Percentiles rank a stretch among this genome's conserved stretches.
phyloP scores from a whole-genome alignment of 805 yeast species.

The Ogataea saltuana region DNA sequence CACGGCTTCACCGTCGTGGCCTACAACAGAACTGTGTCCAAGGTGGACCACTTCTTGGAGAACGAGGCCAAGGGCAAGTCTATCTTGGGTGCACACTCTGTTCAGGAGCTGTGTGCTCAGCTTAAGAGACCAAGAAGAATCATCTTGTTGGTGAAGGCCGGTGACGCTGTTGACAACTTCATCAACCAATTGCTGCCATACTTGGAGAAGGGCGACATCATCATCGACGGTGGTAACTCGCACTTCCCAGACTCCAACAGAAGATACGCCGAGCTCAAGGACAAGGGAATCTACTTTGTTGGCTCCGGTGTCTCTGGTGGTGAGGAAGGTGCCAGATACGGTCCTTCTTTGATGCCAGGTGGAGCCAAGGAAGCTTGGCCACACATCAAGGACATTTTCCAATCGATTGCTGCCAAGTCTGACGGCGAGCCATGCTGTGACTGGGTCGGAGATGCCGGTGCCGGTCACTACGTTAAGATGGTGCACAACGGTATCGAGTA shows the following conservation, averaged over 20 bases:
- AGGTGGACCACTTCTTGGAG: slow-evolving; percentile 90
- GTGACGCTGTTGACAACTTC: slow-evolving; percentile 89
- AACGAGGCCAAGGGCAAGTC: slow-evolving; percentile 98
- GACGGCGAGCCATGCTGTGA: slow-evolving; percentile 99
- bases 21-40: slow-evolving; percentile 94
- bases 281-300: slow-evolving; percentile 85
- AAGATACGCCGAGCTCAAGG: slow-evolving; percentile 85
- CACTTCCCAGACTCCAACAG: slow-evolving; percentile 99
- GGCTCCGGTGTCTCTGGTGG: slow-evolving; percentile 99
- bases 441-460: slow-evolving; percentile 99
- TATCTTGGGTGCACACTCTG: slow-evolving; percentile 91
- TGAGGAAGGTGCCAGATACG: slow-evolving; percentile 99
- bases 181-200: slow-evolving; percentile 85
- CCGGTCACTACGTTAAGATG: slow-evolving; percentile 99
- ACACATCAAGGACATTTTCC: slow-evolving; percentile 94
- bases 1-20: slow-evolving; percentile 98
- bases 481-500: slow-evolving; percentile 99
- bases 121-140: slow-evolving; percentile 97
- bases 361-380: slow-evolving; percentile 99
- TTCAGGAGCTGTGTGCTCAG: slow-evolving; percentile 82
- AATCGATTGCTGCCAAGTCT: slow-evolving; percentile 90
- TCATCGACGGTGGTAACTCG: slow-evolving; percentile 99
- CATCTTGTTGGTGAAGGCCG: slow-evolving; percentile 93
- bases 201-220: slow-evolving; percentile 95
- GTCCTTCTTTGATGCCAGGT: slow-evolving; percentile 99